Evolutionary conservation across 2,329 filamentous ascomycete genomes (phyloP).

Genomic region (Aureobasidium mangrovei): DNA sequence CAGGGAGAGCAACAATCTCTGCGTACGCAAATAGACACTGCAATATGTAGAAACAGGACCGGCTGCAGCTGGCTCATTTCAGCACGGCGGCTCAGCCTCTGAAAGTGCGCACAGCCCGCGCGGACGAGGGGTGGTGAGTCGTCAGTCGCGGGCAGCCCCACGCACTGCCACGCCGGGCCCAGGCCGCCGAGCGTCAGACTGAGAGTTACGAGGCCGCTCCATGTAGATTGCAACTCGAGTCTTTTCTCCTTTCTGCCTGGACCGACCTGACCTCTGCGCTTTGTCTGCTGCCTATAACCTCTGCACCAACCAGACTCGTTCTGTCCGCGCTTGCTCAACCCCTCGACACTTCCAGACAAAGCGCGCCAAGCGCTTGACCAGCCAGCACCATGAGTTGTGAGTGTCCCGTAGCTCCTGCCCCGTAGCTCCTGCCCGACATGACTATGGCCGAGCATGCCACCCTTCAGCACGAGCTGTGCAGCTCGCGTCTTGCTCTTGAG

Average conservation of each 20-base stretch:
- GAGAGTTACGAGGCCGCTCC: neutral
- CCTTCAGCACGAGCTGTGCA: neutral
- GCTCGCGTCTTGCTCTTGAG: neutral
- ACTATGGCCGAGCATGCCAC: neutral
- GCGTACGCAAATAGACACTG: no score
- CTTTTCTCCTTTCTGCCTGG: neutral
- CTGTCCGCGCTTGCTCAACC: no score
- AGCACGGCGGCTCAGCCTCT: no score
- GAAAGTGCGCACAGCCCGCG: slow-evolving; percentile 11
- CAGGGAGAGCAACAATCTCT: no score
- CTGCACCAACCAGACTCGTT: no score
- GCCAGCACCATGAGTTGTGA: slow-evolving; percentile 12
- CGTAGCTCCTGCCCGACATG: slow-evolving; percentile 9
- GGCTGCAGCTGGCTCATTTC: no score
- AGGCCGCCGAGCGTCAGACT: slow-evolving; percentile 5
- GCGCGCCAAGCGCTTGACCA: neutral
- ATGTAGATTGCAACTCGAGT: neutral
- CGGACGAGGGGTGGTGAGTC: no score
- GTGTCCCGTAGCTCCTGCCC: no score
- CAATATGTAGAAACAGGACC: no score
- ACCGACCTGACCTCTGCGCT: neutral
- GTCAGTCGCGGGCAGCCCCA: slow-evolving; percentile 1
- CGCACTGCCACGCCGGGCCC: slow-evolving; percentile 10
- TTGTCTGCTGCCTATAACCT: no score
- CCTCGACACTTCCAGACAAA: neutral